Base-by-base conservation (phyloP, 805 yeast genomes). In the Metschnikowia borealis region DNA sequence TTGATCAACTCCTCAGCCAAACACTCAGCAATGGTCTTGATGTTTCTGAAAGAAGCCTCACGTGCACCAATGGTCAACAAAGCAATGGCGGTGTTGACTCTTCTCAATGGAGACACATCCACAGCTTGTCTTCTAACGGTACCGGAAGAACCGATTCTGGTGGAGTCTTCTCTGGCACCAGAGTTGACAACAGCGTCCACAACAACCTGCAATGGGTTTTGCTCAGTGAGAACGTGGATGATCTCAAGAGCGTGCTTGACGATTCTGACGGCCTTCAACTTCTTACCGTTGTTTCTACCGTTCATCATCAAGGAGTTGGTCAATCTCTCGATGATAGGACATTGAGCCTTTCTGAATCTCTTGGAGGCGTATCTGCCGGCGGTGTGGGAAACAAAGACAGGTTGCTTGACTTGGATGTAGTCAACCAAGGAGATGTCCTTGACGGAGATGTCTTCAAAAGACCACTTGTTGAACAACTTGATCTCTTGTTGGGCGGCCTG, bases 271-370 rank as follows among this genome's bases (percentile, higher is more conserved):
- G 99, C 99, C 88, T 92, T 91, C 79, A 95, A 89, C 84, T 94
- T 94, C 87, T 94, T 94, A 86, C 99, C 99, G 87, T 95, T 94
- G 95, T 94, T 94, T 85, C 98, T 92, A 84, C 99, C 99, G 87
- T 94, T 91, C 99, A 94, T 94, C 99, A 94, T 94, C 75, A 94
- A 84, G 62, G 99, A 87, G 92, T 94, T 92, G 80, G 98, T 92
- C 78, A 94, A 84, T 85, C 99, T 92, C 87, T 94, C 99, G 67
- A 94, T 78, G 77, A 94, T 86, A 73, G 98, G 98, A 83, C 97
- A 91, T 84, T 94, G 99, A 66, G 98, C 94, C 87, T 94, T 94
- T 87, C 98, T 91, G 88, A 94, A 94, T 81, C 99, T 91, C 89
- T 94, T 94, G 81, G 89, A 77, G 70, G 98, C 98, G 82, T 92